phyloP scores from a whole-genome alignment of 352 stramenopile genomes.

The Globisporangium lucens region DNA sequence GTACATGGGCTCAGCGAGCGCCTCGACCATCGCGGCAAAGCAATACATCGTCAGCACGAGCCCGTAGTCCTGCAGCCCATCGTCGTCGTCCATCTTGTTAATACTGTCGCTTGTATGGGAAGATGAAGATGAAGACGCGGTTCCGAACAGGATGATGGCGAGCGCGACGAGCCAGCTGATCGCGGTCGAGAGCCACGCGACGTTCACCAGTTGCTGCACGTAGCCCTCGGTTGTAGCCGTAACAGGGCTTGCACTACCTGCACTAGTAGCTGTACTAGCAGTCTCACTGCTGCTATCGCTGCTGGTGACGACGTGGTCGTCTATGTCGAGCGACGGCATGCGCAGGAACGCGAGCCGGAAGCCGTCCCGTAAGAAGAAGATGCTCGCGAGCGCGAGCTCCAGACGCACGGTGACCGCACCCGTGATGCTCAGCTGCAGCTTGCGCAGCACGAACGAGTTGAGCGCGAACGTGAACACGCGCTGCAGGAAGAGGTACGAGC shows the following conservation, averaged over 20 bases:
- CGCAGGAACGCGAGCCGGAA: conserved; percentile 86
- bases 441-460: conserved; percentile 79
- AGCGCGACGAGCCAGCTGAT: conserved; percentile 55
- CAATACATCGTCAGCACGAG: conserved; percentile 73
- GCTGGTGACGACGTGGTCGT: not conserved
- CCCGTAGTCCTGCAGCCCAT: conserved; percentile 40
- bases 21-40: conserved; percentile 72
- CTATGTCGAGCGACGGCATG: conserved; percentile 58
- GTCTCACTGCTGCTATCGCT: not conserved
- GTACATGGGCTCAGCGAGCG: conserved; percentile 80
- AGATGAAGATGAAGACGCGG: not conserved
- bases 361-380: conserved; percentile 88
- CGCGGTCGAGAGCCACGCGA: conserved; percentile 69
- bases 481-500: conserved; percentile 81
- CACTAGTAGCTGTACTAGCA: not conserved
- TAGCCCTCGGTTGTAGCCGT: conserved; percentile 10
- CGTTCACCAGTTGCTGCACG: conserved; percentile 74
- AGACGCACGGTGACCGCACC: conserved; percentile 83
- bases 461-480: conserved; percentile 81
- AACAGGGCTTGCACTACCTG: not conserved
- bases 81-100: not conserved
- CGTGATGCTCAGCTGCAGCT: conserved; percentile 70
- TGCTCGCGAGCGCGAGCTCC: conserved; percentile 86
- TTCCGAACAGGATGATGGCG: conserved; percentile 1
- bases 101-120: not conserved